Base-by-base conservation (phyloP, 208 protist species). In the Lotmaria passim region DNA sequence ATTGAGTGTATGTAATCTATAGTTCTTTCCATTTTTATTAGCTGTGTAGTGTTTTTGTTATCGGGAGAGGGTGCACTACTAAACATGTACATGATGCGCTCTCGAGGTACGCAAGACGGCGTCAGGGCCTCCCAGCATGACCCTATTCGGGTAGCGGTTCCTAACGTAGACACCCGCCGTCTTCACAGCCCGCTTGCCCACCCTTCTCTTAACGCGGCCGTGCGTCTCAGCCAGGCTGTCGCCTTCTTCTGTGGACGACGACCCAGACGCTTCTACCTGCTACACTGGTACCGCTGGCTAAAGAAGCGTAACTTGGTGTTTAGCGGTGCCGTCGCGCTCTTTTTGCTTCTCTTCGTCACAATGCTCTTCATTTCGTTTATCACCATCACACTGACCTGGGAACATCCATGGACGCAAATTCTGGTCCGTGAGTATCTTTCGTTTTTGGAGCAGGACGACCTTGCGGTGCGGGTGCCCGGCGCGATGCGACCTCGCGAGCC, bases 401-500 rank as follows among this genome's bases (percentile, higher is more conserved):
- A 67, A 4, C 17, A 23, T 14, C 50, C 69, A 21, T 62, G 58
- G 59, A 62, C 59, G 14, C 69, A 68, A 60, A 28, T 43, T 10
- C 15, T 67, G 6, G 51, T 60, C 59, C 34, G 4, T 5, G 51
- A 53, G n/a, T 74, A 63, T 39, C 59, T 68, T 21, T 28, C 50
- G 4, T 44, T 53, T 6, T 4, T 53, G 12, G 28, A 31, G 1
- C 11, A 0, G 12, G 31, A n/a, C 21, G 24, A 39, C 10, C 62
- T 74, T 19, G 51, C 51, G 24, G 69, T 47, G 2, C 21, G 24
- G 23, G 69, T 74, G 59, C 69, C 59, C 0, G 69, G 69, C 7
- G 46, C 31, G 6, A 28, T 36, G 34, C 41, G n/a, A 5, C 69
- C 69, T 7, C 69, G 69, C n/a, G 69, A 74, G 69, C 69, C 69